Evolutionary conservation across 2,329 filamentous ascomycete species (phyloP).

Genomic region (Aspergillus sp.): DNA sequence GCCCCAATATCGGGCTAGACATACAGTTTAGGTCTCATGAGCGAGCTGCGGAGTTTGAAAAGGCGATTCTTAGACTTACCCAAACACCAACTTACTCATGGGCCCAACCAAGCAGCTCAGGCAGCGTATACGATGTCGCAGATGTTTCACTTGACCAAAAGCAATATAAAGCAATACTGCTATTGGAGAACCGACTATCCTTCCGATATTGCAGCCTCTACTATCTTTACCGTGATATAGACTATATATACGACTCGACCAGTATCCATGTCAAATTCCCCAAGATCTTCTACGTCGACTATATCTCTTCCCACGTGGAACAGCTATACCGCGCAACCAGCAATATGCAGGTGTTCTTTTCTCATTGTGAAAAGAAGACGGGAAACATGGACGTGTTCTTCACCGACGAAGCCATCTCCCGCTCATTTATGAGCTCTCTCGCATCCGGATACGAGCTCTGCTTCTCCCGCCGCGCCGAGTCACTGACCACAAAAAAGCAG

Average conservation of each 20-base stretch:
- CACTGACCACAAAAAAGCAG: conserved; percentile 27
- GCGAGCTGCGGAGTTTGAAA: conserved; percentile 28
- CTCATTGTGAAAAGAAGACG: conserved; percentile 30
- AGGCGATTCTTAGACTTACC: conserved; percentile 24
- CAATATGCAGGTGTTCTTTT: conserved; percentile 23
- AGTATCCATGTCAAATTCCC: conserved; percentile 27
- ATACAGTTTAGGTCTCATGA: conserved; percentile 25
- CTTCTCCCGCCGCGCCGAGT: conserved; percentile 28
- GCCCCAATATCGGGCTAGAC: conserved; percentile 29
- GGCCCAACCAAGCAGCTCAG: conserved; percentile 23
- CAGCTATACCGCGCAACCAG: conserved; percentile 26
- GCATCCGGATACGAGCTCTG: conserved; percentile 26
- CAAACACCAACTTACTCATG: conserved; percentile 25
- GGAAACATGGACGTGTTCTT: conserved; percentile 21
- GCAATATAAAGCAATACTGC: conserved; percentile 30
- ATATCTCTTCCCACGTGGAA: conserved; percentile 32
- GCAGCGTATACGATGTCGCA: conserved; percentile 28
- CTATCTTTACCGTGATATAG: conserved; percentile 30
- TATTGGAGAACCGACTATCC: conserved; percentile 20
- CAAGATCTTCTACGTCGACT: conserved; percentile 26
- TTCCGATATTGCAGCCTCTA: conserved; percentile 30
- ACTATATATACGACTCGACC: conserved; percentile 28
- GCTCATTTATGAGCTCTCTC: conserved; percentile 29
- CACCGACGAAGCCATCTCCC: conserved; percentile 17
- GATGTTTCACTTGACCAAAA: conserved; percentile 28